Evolutionary conservation across 495 filamentous ascomycete genomes (phyloP).

Genomic region (Pseudoneurospora amorphoporcata): DNA sequence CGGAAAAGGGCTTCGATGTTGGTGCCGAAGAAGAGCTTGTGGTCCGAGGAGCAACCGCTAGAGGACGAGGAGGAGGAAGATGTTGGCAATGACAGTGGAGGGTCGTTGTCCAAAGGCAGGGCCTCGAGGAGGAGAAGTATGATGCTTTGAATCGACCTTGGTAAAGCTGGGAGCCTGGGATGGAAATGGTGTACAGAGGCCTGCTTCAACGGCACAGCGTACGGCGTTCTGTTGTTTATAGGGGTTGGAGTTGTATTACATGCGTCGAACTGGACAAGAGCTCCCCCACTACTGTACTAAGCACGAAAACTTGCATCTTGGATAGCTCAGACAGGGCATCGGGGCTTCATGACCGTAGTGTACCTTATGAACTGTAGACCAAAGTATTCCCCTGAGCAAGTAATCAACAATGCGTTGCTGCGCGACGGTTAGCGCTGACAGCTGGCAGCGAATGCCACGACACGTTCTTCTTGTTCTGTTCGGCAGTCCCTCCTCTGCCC

Average conservation of each 20-base stretch:
- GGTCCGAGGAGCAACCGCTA: neutral
- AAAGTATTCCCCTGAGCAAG: neutral
- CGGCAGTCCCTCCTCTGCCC: neutral
- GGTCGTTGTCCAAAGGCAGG: constrained; percentile 4
- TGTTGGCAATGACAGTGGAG: neutral
- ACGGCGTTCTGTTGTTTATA: neutral
- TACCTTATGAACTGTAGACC: neutral
- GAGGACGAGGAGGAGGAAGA: constrained; percentile 6
- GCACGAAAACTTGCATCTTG: neutral
- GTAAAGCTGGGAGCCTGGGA: neutral
- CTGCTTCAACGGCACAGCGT: neutral
- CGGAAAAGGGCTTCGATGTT: constrained; percentile 34
- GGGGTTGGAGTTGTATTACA: neutral
- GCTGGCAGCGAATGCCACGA: neutral
- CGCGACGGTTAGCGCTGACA: neutral
- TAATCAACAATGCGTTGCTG: neutral
- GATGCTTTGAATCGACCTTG: constrained; percentile 39
- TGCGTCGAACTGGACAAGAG: neutral
- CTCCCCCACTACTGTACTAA: neutral
- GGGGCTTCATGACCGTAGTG: neutral
- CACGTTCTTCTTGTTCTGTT: neutral
- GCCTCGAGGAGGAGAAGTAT: constrained; percentile 39
- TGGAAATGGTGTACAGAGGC: neutral
- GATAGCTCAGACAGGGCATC: neutral
- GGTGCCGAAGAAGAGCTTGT: constrained; percentile 22